phyloP scores from a whole-genome alignment of 257 asterid species.

The Nicotiana tabacum region DNA sequence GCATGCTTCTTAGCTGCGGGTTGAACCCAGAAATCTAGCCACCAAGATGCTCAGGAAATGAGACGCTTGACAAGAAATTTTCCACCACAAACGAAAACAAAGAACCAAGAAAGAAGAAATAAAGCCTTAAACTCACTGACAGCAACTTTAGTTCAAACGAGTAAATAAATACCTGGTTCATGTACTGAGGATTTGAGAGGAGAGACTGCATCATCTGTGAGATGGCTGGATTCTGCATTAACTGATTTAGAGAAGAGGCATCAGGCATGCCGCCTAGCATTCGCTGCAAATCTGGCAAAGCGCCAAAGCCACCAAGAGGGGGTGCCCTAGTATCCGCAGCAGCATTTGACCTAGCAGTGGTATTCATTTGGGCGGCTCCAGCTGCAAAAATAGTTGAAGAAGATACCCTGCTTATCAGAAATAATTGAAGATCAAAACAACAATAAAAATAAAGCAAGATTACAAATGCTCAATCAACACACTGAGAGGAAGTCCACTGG shows the following conservation, averaged over 20 bases:
- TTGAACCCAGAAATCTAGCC: slow-evolving; percentile 36
- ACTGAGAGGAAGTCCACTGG: background rate
- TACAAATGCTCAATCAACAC: background rate
- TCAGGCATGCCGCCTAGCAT: slow-evolving; percentile 45
- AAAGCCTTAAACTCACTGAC: background rate
- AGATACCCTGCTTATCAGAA: background rate
- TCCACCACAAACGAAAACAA: background rate
- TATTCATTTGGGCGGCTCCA: slow-evolving; percentile 34
- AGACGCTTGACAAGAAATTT: background rate
- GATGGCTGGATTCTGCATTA: slow-evolving; percentile 47
- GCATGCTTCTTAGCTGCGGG: slow-evolving; percentile 37
- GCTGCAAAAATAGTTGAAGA: slow-evolving; percentile 26
- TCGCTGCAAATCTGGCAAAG: slow-evolving; percentile 29
- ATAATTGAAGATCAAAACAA: background rate
- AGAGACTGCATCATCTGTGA: slow-evolving; percentile 43
- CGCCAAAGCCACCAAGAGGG: slow-evolving; percentile 32
- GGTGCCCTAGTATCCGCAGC: slow-evolving; percentile 27
- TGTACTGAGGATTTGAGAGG: slow-evolving; percentile 47
- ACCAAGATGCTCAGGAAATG: background rate
- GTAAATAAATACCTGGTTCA: slow-evolving; percentile 39
- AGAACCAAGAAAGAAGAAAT: background rate
- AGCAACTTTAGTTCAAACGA: background rate
- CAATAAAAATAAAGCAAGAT: background rate
- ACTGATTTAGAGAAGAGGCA: slow-evolving; percentile 30
- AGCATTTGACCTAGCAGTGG: slow-evolving; percentile 27